A percentile compares a stretch with the other conserved stretches of the same genome.
phyloP scores from a whole-genome alignment of 2,329 filamentous ascomycete species.

The Talaromyces atroroseus region DNA sequence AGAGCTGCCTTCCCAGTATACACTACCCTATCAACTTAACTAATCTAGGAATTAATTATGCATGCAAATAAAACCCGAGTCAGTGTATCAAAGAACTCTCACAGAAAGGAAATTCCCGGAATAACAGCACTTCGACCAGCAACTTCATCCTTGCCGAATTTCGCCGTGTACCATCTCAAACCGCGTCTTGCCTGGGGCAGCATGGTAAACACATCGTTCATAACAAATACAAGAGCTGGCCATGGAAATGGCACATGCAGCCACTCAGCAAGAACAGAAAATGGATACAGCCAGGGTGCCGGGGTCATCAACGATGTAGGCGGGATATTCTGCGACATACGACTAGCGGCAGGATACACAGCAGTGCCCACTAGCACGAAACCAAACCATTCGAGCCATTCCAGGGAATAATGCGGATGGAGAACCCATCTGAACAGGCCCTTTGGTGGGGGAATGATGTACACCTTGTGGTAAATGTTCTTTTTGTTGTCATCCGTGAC shows the following conservation, averaged over 20 bases:
- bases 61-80: neutral
- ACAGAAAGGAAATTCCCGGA: slow-evolving; percentile 47
- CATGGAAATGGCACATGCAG: slow-evolving; percentile 49
- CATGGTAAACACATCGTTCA: slow-evolving; percentile 90
- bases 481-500: slow-evolving; percentile 23
- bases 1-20: slow-evolving; percentile 26
- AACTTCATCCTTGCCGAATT: slow-evolving; percentile 80
- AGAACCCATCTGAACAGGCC: slow-evolving; percentile 78
- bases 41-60: slow-evolving; percentile 4
- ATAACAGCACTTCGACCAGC: slow-evolving; percentile 68
- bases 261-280: slow-evolving; percentile 23
- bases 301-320: slow-evolving; percentile 24
- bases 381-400: slow-evolving; percentile 94
- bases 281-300: slow-evolving; percentile 33
- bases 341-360: slow-evolving; percentile 24
- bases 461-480: slow-evolving; percentile 68
- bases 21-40: slow-evolving; percentile 19
- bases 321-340: slow-evolving; percentile 10
- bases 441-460: slow-evolving; percentile 73
- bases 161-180: slow-evolving; percentile 77
- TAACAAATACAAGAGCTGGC: slow-evolving; percentile 72
- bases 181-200: slow-evolving; percentile 77
- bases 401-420: slow-evolving; percentile 90
- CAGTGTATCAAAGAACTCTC: slow-evolving; percentile 11
- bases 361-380: slow-evolving; percentile 61